phyloP scores from a whole-genome alignment of 139 green algal genomes.

The Chlamydomonas urium region DNA sequence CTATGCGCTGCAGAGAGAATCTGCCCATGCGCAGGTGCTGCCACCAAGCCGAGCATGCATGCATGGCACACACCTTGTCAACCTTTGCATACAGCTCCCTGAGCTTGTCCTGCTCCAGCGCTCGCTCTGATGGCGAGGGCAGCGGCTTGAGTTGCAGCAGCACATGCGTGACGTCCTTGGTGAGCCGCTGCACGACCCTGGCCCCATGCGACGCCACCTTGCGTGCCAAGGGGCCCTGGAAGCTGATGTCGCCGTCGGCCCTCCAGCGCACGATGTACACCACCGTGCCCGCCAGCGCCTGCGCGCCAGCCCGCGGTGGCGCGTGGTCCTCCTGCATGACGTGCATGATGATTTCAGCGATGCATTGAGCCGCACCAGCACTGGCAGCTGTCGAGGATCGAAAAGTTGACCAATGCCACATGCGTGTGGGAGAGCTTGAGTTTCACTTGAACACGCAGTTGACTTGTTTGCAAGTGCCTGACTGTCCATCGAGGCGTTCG shows the following conservation, averaged over 20 bases:
- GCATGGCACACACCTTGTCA: constrained; percentile 14
- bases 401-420: too few species aligned
- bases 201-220: constrained; percentile 27
- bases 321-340: too few species aligned
- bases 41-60: background rate
- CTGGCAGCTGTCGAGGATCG: too few species aligned
- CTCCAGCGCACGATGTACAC: constrained; percentile 15
- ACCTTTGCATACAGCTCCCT: constrained; percentile 23
- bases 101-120: constrained; percentile 26
- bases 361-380: too few species aligned
- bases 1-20: background rate
- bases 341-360: too few species aligned
- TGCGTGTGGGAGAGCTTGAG: too few species aligned
- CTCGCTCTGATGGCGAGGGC: constrained; percentile 16
- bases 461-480: too few species aligned
- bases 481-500: too few species aligned
- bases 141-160: constrained; percentile 35
- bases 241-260: constrained; percentile 16
- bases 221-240: background rate
- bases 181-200: constrained; percentile 16
- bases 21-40: background rate
- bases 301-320: too few species aligned
- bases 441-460: too few species aligned
- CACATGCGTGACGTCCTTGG: constrained; percentile 46
- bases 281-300: background rate